A percentile compares a stretch with the other conserved stretches of the same genome.
Evolutionary conservation across 495 filamentous ascomycete species (phyloP).

Genomic region (Penicillium arizonense): DNA sequence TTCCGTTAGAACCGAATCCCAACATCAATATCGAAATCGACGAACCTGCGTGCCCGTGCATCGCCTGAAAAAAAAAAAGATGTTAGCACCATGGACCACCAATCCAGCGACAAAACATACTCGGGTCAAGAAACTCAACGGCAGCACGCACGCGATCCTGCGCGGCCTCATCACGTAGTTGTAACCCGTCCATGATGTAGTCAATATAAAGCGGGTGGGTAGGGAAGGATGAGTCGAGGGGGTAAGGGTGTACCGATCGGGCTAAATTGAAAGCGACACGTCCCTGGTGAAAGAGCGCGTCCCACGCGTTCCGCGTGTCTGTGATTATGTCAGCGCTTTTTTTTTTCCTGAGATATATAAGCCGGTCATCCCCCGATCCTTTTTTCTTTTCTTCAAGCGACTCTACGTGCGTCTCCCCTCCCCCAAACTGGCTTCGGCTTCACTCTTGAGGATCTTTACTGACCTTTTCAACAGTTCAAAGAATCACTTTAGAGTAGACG

Average conservation of each 20-base stretch:
- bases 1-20: slow-evolving; percentile 15
- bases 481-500: slow-evolving; percentile 92
- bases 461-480: slow-evolving; percentile 58
- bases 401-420: slow-evolving; percentile 57
- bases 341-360: slow-evolving; percentile 23
- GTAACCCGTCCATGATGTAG: slow-evolving; percentile 64
- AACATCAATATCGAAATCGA: background rate
- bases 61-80: slow-evolving; percentile 32
- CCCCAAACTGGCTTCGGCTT: slow-evolving; percentile 21
- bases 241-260: slow-evolving; percentile 10
- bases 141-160: slow-evolving; percentile 77
- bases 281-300: background rate
- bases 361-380: slow-evolving; percentile 10
- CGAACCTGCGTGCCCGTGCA: slow-evolving; percentile 59
- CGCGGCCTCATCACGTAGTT: slow-evolving; percentile 78
- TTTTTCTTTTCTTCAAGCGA: slow-evolving; percentile 52
- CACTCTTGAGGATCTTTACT: slow-evolving; percentile 14
- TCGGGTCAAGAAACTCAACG: slow-evolving; percentile 82
- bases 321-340: background rate
- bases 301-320: background rate
- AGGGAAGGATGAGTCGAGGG: slow-evolving; percentile 15
- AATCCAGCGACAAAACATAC: slow-evolving; percentile 45
- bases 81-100: slow-evolving; percentile 17
- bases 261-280: slow-evolving; percentile 6
- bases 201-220: slow-evolving; percentile 9